Evolutionary conservation across 148 eudicot genomes (phyloP).

Genomic region (Rhododendron kiyosumense): DNA sequence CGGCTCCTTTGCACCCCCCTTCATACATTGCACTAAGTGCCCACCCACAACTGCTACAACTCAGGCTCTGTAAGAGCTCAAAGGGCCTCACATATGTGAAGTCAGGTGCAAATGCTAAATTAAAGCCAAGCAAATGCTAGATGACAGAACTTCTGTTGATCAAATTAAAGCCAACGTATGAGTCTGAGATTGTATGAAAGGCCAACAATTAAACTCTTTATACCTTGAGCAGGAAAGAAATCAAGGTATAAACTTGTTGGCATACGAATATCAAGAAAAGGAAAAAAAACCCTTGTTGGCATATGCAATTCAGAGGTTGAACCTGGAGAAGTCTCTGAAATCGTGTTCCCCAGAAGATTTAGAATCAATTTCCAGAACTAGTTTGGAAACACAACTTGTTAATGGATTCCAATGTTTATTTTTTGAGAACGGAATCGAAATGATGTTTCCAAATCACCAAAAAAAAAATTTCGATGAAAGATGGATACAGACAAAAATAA

Average conservation of each 20-base stretch:
- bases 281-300: too few species aligned
- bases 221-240: not conserved
- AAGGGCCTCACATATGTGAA: not conserved
- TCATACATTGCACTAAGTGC: not conserved
- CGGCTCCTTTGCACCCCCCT: not conserved
- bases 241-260: not conserved
- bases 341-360: not conserved
- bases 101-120: not conserved
- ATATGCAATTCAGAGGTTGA: too few species aligned
- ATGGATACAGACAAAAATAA: not conserved
- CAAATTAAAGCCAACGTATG: not conserved
- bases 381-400: not conserved
- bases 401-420: not conserved
- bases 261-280: not conserved
- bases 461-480: not conserved
- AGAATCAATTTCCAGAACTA: not conserved
- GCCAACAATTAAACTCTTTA: not conserved
- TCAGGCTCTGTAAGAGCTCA: not conserved
- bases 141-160: not conserved
- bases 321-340: not conserved
- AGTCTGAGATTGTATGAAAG: not conserved
- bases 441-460: not conserved
- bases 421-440: too few species aligned
- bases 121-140: not conserved
- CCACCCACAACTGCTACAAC: not conserved